Conservation (phyloP, 1,284 basidiomycete species). For the Tylopilus sp. region DNA sequence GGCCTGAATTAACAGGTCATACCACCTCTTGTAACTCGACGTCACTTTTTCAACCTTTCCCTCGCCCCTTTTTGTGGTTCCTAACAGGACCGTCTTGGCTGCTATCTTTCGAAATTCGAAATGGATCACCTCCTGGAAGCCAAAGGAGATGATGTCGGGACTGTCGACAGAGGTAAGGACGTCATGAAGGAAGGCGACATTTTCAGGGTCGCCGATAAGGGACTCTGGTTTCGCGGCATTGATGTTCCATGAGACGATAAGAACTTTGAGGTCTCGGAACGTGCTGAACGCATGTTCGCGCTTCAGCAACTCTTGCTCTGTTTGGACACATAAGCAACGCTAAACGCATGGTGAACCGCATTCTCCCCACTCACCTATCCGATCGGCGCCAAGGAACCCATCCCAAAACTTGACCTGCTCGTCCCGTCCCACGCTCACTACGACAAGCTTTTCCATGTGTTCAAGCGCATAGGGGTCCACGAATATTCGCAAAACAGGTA, state of each 20-base stretch:
- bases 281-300: constrained; percentile 76
- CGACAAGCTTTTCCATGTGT: constrained; percentile 60
- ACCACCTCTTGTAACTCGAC: constrained; percentile 83
- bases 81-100: constrained; percentile 84
- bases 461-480: constrained; percentile 74
- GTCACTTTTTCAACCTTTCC: constrained; percentile 78
- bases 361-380: constrained; percentile 64
- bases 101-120: constrained; percentile 88
- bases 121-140: constrained; percentile 95
- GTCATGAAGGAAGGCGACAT: constrained; percentile 69
- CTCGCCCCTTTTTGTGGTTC: constrained; percentile 59
- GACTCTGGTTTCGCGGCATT: constrained; percentile 83
- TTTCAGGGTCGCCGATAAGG: constrained; percentile 59
- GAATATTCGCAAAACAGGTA: constrained; percentile 68
- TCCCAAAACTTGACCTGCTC: constrained; percentile 84
- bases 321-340: background rate
- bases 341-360: background rate
- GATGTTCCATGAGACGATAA: constrained; percentile 93
- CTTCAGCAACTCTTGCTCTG: constrained; percentile 73
- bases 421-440: constrained; percentile 79
- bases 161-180: constrained; percentile 64
- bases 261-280: constrained; percentile 73
- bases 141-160: constrained; percentile 91
- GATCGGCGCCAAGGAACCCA: constrained; percentile 79
- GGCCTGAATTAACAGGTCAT: constrained; percentile 73